These are phyloP conservation scores for Dorcoceras hygrometricum DNA, from an alignment of 257 asterid species.

Conservation along the genomic window DNA sequence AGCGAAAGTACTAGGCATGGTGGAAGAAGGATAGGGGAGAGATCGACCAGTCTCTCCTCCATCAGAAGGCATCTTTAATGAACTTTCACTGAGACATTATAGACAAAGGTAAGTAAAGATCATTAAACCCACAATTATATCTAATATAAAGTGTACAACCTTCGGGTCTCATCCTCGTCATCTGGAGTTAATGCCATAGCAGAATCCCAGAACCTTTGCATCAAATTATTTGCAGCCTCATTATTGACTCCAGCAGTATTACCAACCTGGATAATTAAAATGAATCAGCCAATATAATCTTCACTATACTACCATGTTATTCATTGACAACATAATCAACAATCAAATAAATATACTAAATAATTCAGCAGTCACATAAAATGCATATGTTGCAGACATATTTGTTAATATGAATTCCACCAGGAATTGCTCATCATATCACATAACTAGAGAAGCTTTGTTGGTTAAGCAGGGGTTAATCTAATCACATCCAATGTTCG, in stretches of 20 bases:
- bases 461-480: no score
- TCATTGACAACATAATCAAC: not conserved
- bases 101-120: conserved; percentile 28
- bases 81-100: conserved; percentile 54
- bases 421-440: not conserved
- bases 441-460: no score
- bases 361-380: not conserved
- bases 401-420: no score
- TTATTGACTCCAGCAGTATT: conserved; percentile 57
- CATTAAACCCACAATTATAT: not conserved
- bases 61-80: conserved; percentile 76
- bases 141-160: conserved; percentile 44
- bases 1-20: conserved; percentile 48
- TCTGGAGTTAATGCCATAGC: conserved; percentile 83
- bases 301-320: not conserved
- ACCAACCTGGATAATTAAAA: conserved; percentile 59
- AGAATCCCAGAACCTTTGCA: conserved; percentile 97
- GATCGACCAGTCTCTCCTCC: conserved; percentile 70
- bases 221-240: conserved; percentile 75
- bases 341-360: not conserved
- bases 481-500: no score
- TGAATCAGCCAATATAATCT: conserved; percentile 16
- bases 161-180: conserved; percentile 75
- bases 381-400: not conserved
- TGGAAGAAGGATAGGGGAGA: conserved; percentile 48